Conservation (phyloP, 2,329 filamentous ascomycete genomes). For the Fusarium sp. region DNA sequence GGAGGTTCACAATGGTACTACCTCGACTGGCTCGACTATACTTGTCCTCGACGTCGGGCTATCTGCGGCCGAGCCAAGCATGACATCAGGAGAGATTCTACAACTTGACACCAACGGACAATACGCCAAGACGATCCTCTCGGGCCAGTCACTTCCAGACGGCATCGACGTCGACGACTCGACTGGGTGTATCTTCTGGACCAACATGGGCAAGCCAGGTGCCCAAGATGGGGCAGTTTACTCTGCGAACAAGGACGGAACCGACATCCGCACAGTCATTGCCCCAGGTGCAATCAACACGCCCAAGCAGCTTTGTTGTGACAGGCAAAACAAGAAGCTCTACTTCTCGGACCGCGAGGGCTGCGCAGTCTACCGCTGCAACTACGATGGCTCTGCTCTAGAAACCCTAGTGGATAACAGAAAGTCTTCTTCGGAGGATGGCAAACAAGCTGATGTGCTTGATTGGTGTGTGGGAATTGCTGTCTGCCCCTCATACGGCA, state of each 20-base stretch:
- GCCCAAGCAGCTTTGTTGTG: background rate
- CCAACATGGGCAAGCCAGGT: background rate
- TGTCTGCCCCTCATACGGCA: background rate
- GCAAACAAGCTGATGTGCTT: background rate
- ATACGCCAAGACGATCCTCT: background rate
- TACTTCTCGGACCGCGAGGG: background rate
- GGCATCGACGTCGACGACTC: background rate
- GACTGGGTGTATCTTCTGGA: background rate
- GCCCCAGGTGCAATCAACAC: background rate
- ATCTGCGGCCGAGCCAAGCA: background rate
- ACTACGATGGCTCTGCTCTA: background rate
- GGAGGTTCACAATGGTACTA: background rate
- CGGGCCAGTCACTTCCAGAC: background rate
- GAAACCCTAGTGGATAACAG: background rate
- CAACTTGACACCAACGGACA: background rate
- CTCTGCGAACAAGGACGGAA: background rate
- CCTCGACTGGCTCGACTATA: background rate
- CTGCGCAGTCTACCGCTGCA: background rate
- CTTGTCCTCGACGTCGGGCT: background rate
- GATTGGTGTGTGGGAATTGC: background rate
- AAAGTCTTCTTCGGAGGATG: background rate
- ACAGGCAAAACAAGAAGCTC: background rate
- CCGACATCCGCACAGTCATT: background rate
- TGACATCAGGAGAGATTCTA: background rate
- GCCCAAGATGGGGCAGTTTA: background rate